Conservation (phyloP, 306 rosid species). For the Cyamopsis tetragonoloba region DNA sequence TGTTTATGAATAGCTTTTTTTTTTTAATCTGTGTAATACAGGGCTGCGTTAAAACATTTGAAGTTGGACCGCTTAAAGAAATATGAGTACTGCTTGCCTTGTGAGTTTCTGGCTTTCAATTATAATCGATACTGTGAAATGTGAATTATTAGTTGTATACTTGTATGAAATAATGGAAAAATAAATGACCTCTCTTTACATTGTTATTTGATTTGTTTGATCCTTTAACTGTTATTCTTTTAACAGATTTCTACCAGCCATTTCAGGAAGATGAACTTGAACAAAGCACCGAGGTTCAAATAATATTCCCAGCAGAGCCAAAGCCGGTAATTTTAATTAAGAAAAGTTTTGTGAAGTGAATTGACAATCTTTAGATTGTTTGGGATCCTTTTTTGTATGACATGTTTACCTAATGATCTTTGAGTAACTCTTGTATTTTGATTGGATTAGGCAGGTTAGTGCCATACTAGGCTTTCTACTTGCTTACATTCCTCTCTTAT, state of each 20-base stretch:
- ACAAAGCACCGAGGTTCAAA: constrained; percentile 74
- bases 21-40: constrained; percentile 26
- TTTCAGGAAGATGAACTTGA: constrained; percentile 75
- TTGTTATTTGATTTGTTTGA: background rate
- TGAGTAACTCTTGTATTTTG: background rate
- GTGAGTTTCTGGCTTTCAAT: constrained; percentile 41
- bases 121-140: background rate
- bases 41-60: constrained; percentile 75
- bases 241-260: constrained; percentile 67
- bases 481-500: background rate
- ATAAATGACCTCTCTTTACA: background rate
- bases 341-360: background rate
- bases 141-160: background rate
- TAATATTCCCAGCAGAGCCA: constrained; percentile 54
- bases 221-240: background rate
- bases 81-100: constrained; percentile 77
- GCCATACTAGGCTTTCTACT: background rate
- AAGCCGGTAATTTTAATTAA: constrained; percentile 50
- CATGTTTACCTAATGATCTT: background rate
- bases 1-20: background rate
- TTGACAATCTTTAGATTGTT: background rate
- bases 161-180: background rate
- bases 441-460: background rate
- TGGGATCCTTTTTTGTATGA: background rate
- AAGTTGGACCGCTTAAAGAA: constrained; percentile 75